Percentiles rank a stretch among this genome's conserved stretches.
Conservation (phyloP, 1,284 basidiomycete species). For the Moniliophthora roreri region DNA sequence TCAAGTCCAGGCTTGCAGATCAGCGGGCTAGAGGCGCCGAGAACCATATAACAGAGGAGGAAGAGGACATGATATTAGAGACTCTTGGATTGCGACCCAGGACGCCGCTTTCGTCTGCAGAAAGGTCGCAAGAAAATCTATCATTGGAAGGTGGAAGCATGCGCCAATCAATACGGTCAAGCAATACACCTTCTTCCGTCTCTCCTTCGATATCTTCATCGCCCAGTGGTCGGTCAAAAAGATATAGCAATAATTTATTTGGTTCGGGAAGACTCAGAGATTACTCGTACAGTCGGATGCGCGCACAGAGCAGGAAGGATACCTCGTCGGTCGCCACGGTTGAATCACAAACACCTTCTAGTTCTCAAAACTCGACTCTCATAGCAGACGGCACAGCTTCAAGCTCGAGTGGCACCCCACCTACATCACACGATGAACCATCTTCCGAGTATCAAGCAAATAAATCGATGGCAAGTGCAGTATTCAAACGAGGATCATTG, state of each 20-base stretch:
- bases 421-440: background rate
- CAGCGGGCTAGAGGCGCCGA: conserved; percentile 68
- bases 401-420: background rate
- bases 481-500: conserved; percentile 62
- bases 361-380: conserved; percentile 29
- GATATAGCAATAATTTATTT: conserved; percentile 82
- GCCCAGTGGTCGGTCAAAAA: conserved; percentile 45
- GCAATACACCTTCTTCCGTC: conserved; percentile 38
- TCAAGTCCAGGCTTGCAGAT: conserved; percentile 67
- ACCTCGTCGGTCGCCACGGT: background rate
- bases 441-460: conserved; percentile 43
- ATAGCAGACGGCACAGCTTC: conserved; percentile 49
- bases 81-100: conserved; percentile 61
- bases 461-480: conserved; percentile 49
- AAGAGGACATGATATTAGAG: conserved; percentile 80
- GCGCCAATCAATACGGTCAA: conserved; percentile 44
- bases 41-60: conserved; percentile 72
- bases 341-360: background rate
- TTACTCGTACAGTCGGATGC: conserved; percentile 64
- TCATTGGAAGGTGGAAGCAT: conserved; percentile 35
- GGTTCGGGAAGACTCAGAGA: conserved; percentile 76
- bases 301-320: conserved; percentile 29
- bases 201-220: conserved; percentile 48
- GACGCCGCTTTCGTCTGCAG: conserved; percentile 26
- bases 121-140: conserved; percentile 35